These are phyloP conservation scores for Nitzschia putrida DNA, from an alignment of 108 stramenopile genomes.

Conservation along the genomic window DNA sequence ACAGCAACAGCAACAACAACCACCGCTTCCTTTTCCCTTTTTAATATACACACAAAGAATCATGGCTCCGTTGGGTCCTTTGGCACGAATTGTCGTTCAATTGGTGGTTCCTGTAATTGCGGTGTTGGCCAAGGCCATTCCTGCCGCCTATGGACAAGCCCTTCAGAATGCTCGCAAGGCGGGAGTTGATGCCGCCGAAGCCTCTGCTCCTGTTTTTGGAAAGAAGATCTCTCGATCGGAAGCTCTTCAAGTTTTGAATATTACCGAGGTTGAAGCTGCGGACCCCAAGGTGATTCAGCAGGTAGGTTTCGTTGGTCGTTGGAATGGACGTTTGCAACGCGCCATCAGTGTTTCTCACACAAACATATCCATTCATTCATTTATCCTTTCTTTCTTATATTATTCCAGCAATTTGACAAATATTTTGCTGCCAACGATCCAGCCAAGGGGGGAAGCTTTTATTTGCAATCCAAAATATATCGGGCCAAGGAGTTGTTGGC, in stretches of 20 bases:
- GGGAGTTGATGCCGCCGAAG: slow-evolving; percentile 43
- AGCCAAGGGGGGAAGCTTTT: slow-evolving; percentile 94
- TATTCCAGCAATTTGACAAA: slow-evolving; percentile 76
- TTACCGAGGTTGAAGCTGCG: slow-evolving; percentile 58
- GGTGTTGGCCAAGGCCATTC: slow-evolving; percentile 53
- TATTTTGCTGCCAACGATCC: slow-evolving; percentile 94
- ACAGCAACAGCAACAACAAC: too few species aligned
- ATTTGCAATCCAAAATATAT: slow-evolving; percentile 96
- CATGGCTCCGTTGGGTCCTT: slow-evolving; percentile 48
- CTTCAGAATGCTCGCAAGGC: slow-evolving; percentile 57
- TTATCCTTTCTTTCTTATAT: slow-evolving; percentile 1
- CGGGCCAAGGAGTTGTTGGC: slow-evolving; percentile 91
- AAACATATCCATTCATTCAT: not conserved
- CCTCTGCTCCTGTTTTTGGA: slow-evolving; percentile 41
- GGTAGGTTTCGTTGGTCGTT: slow-evolving; percentile 39
- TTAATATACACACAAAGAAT: not conserved
- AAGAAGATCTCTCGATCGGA: slow-evolving; percentile 63
- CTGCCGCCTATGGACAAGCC: slow-evolving; percentile 60
- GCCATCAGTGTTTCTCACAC: not conserved
- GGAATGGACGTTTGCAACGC: not conserved
- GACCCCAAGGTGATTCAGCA: slow-evolving; percentile 59
- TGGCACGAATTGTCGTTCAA: slow-evolving; percentile 56
- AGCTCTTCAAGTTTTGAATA: slow-evolving; percentile 68
- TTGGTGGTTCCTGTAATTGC: slow-evolving; percentile 55
- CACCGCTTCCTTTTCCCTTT: not conserved